These are phyloP conservation scores for Eucalyptus curtisii DNA, from an alignment of 345 rosid species.

Conservation along the genomic window DNA sequence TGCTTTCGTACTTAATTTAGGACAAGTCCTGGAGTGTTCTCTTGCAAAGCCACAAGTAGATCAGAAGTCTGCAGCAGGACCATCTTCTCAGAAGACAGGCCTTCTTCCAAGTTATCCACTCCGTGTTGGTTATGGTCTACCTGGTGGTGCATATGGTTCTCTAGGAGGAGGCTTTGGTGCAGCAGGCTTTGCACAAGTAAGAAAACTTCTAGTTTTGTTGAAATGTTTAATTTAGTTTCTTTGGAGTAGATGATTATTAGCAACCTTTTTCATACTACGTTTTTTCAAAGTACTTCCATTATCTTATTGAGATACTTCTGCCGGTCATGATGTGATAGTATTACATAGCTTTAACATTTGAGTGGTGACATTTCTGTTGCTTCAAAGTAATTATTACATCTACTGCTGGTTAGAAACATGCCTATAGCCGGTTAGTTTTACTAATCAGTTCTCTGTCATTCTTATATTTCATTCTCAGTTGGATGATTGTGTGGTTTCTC, in stretches of 20 bases:
- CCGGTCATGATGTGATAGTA: background rate
- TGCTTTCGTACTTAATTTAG: conserved; percentile 11
- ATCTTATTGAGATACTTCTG: background rate
- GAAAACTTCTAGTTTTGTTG: background rate
- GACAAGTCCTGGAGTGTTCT: conserved; percentile 80
- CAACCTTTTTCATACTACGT: background rate
- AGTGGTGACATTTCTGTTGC: background rate
- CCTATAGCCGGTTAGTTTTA: background rate
- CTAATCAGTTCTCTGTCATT: background rate
- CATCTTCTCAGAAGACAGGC: conserved; percentile 41
- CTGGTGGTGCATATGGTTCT: conserved; percentile 53
- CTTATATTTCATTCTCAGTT: background rate
- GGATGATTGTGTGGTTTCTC: background rate
- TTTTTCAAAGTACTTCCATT: background rate
- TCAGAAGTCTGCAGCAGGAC: conserved; percentile 43
- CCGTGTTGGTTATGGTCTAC: conserved; percentile 56
- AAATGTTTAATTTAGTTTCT: background rate
- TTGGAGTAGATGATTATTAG: background rate
- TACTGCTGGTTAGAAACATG: background rate
- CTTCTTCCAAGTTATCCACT: conserved; percentile 65
- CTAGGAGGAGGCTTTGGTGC: conserved; percentile 58
- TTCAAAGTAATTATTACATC: background rate
- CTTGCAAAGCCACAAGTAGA: conserved; percentile 95
- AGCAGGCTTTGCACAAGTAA: conserved; percentile 68
- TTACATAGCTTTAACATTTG: background rate